Evolutionary conservation across 352 stramenopile species (phyloP).

Genomic region (Pseudoperonospora humuli): DNA sequence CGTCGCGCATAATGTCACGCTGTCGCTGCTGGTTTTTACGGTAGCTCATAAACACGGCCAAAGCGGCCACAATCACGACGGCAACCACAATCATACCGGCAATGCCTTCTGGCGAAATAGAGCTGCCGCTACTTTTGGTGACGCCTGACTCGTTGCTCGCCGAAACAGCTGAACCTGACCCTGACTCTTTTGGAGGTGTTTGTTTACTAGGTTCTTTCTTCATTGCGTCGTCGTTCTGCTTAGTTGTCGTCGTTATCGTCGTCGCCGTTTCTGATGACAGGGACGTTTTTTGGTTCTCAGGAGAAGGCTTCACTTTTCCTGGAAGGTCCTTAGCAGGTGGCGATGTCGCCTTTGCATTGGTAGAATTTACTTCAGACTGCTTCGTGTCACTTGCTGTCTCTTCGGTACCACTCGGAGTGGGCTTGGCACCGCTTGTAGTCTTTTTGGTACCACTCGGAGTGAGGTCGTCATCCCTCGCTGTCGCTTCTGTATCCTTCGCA

Average conservation of each 20-base stretch:
- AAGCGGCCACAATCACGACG: constrained; percentile 44
- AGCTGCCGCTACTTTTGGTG: not conserved
- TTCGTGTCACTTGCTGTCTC: not conserved
- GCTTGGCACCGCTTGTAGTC: too few relatives aligned
- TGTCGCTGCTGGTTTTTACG: constrained; percentile 72
- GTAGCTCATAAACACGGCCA: constrained; percentile 59
- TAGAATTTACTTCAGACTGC: not conserved
- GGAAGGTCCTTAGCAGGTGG: not conserved
- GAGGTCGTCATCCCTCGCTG: too few relatives aligned
- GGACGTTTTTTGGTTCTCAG: not conserved
- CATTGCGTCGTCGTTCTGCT: constrained; percentile 3
- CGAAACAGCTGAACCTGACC: constrained; percentile 15
- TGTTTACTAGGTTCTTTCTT: constrained; percentile 5
- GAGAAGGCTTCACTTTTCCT: not conserved
- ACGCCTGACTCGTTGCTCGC: constrained; percentile 40
- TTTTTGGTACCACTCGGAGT: too few relatives aligned
- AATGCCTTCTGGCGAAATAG: constrained; percentile 40
- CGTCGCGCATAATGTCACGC: constrained; percentile 61
- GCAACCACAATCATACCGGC: constrained; percentile 50
- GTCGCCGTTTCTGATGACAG: constrained; percentile 4
- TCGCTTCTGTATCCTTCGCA: too few relatives aligned
- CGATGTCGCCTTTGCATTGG: not conserved
- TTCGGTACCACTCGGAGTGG: too few relatives aligned
- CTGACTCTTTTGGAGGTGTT: not conserved
- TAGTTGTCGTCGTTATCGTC: not conserved